A percentile compares a stretch with the other conserved stretches of the same genome.
These are phyloP conservation scores for Schizopora paradoxa DNA, from an alignment of 1,284 basidiomycete species.

Conservation along the genomic window DNA sequence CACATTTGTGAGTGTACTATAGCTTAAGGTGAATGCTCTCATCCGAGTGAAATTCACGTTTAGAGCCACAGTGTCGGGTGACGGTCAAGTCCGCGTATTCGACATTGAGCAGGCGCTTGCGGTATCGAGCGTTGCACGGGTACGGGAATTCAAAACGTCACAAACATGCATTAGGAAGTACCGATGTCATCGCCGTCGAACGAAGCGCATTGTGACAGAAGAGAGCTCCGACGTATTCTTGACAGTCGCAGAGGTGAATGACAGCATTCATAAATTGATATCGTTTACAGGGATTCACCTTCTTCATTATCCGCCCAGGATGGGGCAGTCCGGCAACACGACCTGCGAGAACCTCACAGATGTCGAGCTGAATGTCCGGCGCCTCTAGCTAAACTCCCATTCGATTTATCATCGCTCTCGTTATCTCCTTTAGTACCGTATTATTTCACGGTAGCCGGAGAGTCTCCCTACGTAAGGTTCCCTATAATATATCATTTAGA, in stretches of 20 bases:
- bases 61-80: slow-evolving; percentile 76
- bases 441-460: slow-evolving; percentile 72
- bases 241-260: slow-evolving; percentile 73
- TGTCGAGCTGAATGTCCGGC: slow-evolving; percentile 60
- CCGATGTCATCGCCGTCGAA: slow-evolving; percentile 62
- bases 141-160: slow-evolving; percentile 37
- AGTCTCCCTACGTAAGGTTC: slow-evolving; percentile 56
- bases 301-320: slow-evolving; percentile 35
- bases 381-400: slow-evolving; percentile 57
- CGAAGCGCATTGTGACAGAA: slow-evolving; percentile 81
- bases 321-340: slow-evolving; percentile 80
- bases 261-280: slow-evolving; percentile 3
- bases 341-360: slow-evolving; percentile 65
- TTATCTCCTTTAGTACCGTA: slow-evolving; percentile 67
- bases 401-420: slow-evolving; percentile 60
- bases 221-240: slow-evolving; percentile 81
- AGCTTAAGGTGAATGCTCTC: slow-evolving; percentile 10
- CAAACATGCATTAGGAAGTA: slow-evolving; percentile 51
- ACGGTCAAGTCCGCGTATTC: slow-evolving; percentile 76
- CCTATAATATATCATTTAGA: neutral
- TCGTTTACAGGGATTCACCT: slow-evolving; percentile 12
- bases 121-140: slow-evolving; percentile 29
- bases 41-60: slow-evolving; percentile 10
- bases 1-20: slow-evolving; percentile 44
- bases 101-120: slow-evolving; percentile 56